Evolutionary conservation across 2,329 filamentous ascomycete species (phyloP).

Genomic region (Alternaria consortialis): DNA sequence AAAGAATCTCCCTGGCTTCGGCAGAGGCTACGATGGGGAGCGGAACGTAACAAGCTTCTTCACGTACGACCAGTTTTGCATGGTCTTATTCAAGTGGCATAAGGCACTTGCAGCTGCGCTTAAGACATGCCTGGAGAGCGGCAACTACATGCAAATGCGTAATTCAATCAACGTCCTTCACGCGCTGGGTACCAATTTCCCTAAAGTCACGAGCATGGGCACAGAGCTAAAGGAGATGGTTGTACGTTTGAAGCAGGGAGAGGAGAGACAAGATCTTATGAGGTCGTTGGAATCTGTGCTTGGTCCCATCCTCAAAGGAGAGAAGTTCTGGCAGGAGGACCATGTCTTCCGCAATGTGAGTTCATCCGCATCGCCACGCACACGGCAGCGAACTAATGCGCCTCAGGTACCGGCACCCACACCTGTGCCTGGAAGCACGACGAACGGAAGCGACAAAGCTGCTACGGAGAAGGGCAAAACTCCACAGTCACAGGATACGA

Average conservation of each 20-base stretch:
- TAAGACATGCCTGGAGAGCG: slow-evolving; percentile 80
- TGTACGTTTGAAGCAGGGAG: slow-evolving; percentile 64
- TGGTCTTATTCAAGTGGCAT: slow-evolving; percentile 90
- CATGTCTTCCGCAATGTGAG: slow-evolving; percentile 76
- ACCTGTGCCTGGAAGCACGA: slow-evolving; percentile 26
- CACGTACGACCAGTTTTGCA: slow-evolving; percentile 86
- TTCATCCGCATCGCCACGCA: slow-evolving; percentile 9
- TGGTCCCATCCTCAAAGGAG: slow-evolving; percentile 72
- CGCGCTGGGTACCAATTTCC: slow-evolving; percentile 81
- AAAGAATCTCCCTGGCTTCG: slow-evolving; percentile 78
- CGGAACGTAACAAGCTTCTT: slow-evolving; percentile 76
- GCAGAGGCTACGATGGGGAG: slow-evolving; percentile 73
- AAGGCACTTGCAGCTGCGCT: slow-evolving; percentile 80
- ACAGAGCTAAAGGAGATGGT: slow-evolving; percentile 72
- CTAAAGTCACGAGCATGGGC: slow-evolving; percentile 89
- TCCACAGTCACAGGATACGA: slow-evolving; percentile 54
- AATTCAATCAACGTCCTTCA: slow-evolving; percentile 94
- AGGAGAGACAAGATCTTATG: slow-evolving; percentile 75
- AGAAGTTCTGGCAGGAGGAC: slow-evolving; percentile 75
- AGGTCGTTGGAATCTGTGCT: slow-evolving; percentile 76
- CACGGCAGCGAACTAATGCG: slow-evolving; percentile 19
- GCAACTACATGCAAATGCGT: slow-evolving; percentile 96
- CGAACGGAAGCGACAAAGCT: slow-evolving; percentile 44
- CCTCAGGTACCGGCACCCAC: slow-evolving; percentile 33
- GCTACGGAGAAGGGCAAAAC: slow-evolving; percentile 50